Evolutionary conservation across 2,329 filamentous ascomycete genomes (phyloP), one percentile per base, ranked within the genome.

Genomic region (Allantophomopsis cytisporea): DNA sequence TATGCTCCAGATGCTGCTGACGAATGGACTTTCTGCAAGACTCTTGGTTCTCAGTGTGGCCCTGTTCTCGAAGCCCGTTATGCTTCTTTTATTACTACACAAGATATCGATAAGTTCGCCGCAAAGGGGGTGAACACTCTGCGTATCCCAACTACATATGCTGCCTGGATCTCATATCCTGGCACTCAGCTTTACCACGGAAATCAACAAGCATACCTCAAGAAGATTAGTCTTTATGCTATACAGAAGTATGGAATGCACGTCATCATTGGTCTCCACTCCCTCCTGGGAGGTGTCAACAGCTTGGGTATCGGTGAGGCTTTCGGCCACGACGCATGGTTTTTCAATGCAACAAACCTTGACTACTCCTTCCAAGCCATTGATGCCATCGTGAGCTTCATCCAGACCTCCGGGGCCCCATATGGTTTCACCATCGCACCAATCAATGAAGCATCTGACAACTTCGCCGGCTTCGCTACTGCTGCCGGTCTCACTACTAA

Each of bases 401-500:
- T 62, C 37, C 41, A 53, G 36, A 40, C 39, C 7, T 55, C 52
- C 4, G 52, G 50, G 7, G 47, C 41, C n/a, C 47, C 50, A 5
- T 46, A 57, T 37, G 50, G 48, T 7, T 60, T 54, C 45, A 59
- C 56, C 38, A 43, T 62, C 32, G 51, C 49, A 4, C 57, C 58
- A 5, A 54, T 62, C 45, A 62, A 62, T 45, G 58, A 62, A 38
- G 46, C 57, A 1, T 50, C 45, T 18, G 59, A 61, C 47, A 58
- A 57, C 42, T 45, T 61, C 30, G 40, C 47, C 8, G 50, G 42
- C n/a, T 61, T 61, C 37, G 58, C 50, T 17, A 53, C 51, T 3
- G 44, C 54, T 4, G 52, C 50, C 8, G 54, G 51, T 7, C 48
- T 61, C 3, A 49, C 54, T 2, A 46, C 48, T 7, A 46, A 44